Evolutionary conservation across 2,329 filamentous ascomycete species (phyloP), one percentile per base, ranked within the genome.

Genomic region (Ceratocystis cubensis): DNA sequence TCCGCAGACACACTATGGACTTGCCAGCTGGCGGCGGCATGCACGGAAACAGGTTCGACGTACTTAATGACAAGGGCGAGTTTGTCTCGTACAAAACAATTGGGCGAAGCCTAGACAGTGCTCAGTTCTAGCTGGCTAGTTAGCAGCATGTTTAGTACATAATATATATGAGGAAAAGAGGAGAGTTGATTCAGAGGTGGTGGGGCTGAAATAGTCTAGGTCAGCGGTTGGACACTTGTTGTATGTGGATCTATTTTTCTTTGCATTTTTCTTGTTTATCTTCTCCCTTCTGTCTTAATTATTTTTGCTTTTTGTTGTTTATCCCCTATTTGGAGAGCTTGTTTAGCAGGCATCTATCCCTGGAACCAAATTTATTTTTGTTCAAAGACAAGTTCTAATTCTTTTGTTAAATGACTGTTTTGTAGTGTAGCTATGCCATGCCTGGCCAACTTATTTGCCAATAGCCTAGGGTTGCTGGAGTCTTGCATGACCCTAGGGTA

Each of bases 1-100:
- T 96, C 68, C 91, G 90, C 64, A 80, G 84, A 33, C 84, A 74
- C 71, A 79, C 79, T 17, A 53, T 72, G 57, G 67, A 67, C 64
- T 53, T 44, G 22, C 20, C 66, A 13, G 28, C 33, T 25, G 77
- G 78, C 67, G 72, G 75, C 33, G 56, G 28, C 25, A 59, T 59
- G 25, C 77, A 78, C 72, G 78, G 77, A 44, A 70, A 74, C 68
- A 75, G 78, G 48, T 85, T 85, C 66, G 83, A 85, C 69, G 78
- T 78, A 1, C 76, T 84, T 74, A 78, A 78, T 20, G 71, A 72
- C 1, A 77, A 83, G 68, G 81, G 81, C 0, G 73, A 76, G 65
- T 84, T 78, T 71, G 76, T 78, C 68, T 78, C 74, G 63, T 82
- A 80, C 70, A 82, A 82, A 74, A 84, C 82, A 17, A 75, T 84